Base-by-base conservation (phyloP, 352 stramenopile genomes). In the Pythium oligandrum region DNA sequence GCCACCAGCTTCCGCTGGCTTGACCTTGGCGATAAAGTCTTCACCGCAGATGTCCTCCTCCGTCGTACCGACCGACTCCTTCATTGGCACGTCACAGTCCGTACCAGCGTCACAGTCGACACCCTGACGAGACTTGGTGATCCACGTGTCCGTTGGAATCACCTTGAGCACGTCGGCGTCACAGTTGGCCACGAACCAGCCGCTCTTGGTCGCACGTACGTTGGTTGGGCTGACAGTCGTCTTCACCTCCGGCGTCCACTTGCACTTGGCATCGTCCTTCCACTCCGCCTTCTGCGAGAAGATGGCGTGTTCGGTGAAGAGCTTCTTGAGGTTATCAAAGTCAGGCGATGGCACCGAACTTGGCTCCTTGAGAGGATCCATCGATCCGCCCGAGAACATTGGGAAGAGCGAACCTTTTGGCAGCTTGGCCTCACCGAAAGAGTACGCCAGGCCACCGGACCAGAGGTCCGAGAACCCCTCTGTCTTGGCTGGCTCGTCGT, bases 401-500 rank as follows among this genome's bases (percentile, higher is more conserved):
- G 83, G 83, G 61, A 91, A 94, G 31, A 86, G 57, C 44, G 85
- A 91, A 39, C 78, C 81, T 6, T 54, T 57, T 1, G 70, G 57
- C 45, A 95, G 72, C 57, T 90, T 92, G 33, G 85, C 85, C 78
- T 95, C 73, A 57, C 85, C 85, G 50, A 88, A 95, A 49, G 85
- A 93, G 56, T 95, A 95, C 47, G 83, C 85, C 32, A 91, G 54
- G 38, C 85, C 85, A 48, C 85, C 85, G 17, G 85, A 95, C 60
- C 75, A 95, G 35, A 90, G 70, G 4, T 83, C 75, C 1, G 76
- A 74, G 55, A 95, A 89, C 34, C 77, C 62, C 34, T 88, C 46
- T 1, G 84, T 91, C 44, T 83, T 83, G 7, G 66, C 63, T 11
- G 80, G 81, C 33, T 80, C 71, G 48, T 86, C 66, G 59, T 93